Evolutionary conservation across 257 asterid species (phyloP), one percentile per base, ranked within the genome.

Genomic region (Jaltomata sinuosa): DNA sequence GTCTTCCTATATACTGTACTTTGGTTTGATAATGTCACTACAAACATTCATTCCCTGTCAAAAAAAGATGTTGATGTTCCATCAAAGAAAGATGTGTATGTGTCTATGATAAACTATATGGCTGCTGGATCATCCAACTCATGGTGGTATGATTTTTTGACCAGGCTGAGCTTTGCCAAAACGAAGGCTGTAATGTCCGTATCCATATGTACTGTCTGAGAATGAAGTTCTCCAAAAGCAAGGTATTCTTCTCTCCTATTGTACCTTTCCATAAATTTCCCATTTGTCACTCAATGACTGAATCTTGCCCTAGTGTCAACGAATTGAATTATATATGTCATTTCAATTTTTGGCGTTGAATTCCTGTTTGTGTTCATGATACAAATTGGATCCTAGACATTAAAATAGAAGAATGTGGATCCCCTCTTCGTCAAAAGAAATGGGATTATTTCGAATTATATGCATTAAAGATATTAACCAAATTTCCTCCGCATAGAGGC

Each of bases 131-230:
- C 59, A 83, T 86, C 42, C 86, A 18, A 32, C 29, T 38, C 31
- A 32, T 40, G 76, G 34, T 85, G 68, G 72, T 83, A n/a, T 62
- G 32, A 55, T 62, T 67, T 54, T 45, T 53, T 84, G 88, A 57
- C 84, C 93, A 96, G 98, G 96, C 95, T 65, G 89, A 91, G 76
- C 85, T 85, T 65, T 96, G 99, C 89, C 89, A 71, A 31, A 96
- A 94, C 49, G 94, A 91, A 87, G 87, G 86, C n/a, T 96, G 99
- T 83, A 90, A 89, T 78, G 92, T 88, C 59, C 91, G 95, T 68
- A 91, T 93, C 40, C 99, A 96, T 87, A 87, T 25, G 3, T 93
- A 92, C 90, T 94, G 99, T 87, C 89, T 91, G 84, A 83, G 87
- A 87, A 89, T 92, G 93, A 94, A 92, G 86, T 94, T 92, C 91